Base-by-base conservation (phyloP, 75 land plant species). In the Selaginella tamariscina region DNA sequence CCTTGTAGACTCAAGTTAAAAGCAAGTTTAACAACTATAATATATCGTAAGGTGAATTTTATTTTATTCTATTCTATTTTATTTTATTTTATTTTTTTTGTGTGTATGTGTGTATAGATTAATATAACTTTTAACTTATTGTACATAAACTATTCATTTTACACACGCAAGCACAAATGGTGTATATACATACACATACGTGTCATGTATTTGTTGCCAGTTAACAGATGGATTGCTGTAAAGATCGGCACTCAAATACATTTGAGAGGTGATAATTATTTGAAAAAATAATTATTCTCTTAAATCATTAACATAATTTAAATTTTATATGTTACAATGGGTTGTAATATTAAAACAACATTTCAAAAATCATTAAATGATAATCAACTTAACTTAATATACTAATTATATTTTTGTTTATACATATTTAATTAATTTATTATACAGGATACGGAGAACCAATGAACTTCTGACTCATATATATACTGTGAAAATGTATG, bases 401-500 rank as follows among this genome's bases (percentile, higher is more conserved):
- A n/a, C n/a, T n/a, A n/a, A n/a, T n/a, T n/a, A n/a, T n/a, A n/a
- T n/a, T n/a, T n/a, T n/a, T n/a, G n/a, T n/a, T n/a, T n/a, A n/a
- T n/a, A n/a, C n/a, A n/a, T n/a, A n/a, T 15, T 39, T 39, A 15
- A 5, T 39, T 39, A 39, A 39, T 39, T 15, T 39, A 5, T 20
- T 71, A 68, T 68, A 18, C 76, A 93, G 98, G 70, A 83, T 93
- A 55, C 76, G 86, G 56, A 78, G 73, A 68, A 80, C 82, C 64
- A 82, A 86, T 24, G 98, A 93, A 70, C 72, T 93, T 71, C 74
- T 93, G 73, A 75, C 75, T n/a, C 56, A 85, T 65, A 87, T 93
- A 20, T 83, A 86, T 68, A 89, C 91, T 27, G 64, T 93, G 55
- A 93, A 93, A 70, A 89, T 89, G 96, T 86, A 90, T 75, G 72